Evolutionary conservation across 1,139 yeast species (phyloP), one percentile per base, ranked within the genome.

Genomic region (Pichiaceae sp.): DNA sequence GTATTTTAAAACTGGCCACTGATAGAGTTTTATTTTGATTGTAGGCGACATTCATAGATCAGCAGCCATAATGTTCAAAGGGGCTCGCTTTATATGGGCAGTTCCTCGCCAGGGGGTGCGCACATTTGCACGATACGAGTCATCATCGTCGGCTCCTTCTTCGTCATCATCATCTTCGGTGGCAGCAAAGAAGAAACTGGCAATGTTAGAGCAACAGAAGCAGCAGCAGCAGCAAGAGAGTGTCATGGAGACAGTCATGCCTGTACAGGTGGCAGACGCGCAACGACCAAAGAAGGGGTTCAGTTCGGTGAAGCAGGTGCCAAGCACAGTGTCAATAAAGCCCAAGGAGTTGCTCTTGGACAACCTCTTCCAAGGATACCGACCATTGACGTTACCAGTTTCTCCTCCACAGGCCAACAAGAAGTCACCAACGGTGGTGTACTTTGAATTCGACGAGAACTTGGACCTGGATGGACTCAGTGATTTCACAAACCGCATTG

Each of bases 311-410:
- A 43, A 47, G 3, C 54, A 53, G 35, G 60, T 57, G 8, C 59
- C 62, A 15, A 49, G 50, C 17, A 54, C 59, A 2, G 41, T 50
- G 28, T 48, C 48, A 17, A 38, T 56, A 9, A 56, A 48, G 23
- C 55, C 61, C 8, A 53, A 49, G 30, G 60, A 56, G 15, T 42
- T 57, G 9, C 36, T 57, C 25, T 35, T 57, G 14, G 61, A 57
- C 38, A 49, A 43, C 17, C 41, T 57, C 5, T 57, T 56, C 40
- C 57, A 52, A 38, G 62, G 59, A 2, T 56, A 52, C 35, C 50
- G 53, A 29, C 62, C 62, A 11, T 40, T 57, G 20, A 48, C 59
- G 8, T 32, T 53, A 14, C 62, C 62, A 2, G 43, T 56, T 11
- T 42, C 42, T 8, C 57, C 59, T 4, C 31, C 20, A 7, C 17